phyloP scores from a whole-genome alignment of 75 land plant genomes.

The Sequoiadendron giganteum region DNA sequence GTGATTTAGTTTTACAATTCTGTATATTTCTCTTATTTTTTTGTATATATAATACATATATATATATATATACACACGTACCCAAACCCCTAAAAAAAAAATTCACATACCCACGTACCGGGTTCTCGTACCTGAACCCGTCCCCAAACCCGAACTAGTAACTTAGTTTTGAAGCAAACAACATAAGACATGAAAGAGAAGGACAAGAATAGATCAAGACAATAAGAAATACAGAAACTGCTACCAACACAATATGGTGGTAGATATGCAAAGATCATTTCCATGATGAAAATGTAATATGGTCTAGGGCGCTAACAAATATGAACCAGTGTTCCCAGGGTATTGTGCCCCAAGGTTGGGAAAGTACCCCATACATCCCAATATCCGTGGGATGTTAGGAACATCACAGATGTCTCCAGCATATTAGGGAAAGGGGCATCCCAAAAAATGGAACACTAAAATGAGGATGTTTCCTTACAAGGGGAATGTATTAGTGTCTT shows the following conservation, averaged over 20 bases:
- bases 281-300: background rate
- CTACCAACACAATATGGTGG: background rate
- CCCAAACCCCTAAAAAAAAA: too few species aligned
- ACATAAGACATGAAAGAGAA: background rate
- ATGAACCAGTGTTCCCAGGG: background rate
- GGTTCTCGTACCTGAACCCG: too few species aligned
- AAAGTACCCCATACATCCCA: background rate
- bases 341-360: background rate
- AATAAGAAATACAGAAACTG: background rate
- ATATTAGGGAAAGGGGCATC: background rate
- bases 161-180: background rate
- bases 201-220: background rate
- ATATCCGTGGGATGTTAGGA: background rate
- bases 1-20: too few species aligned
- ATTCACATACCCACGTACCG: too few species aligned
- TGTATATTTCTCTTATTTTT: too few species aligned
- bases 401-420: background rate
- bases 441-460: background rate
- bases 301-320: background rate
- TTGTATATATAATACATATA: too few species aligned
- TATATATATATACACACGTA: too few species aligned
- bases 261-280: background rate
- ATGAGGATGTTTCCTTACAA: background rate
- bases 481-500: background rate
- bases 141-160: too few species aligned